Conservation (phyloP, 768 basidiomycete species). For the Nevesoporus exiguus region DNA sequence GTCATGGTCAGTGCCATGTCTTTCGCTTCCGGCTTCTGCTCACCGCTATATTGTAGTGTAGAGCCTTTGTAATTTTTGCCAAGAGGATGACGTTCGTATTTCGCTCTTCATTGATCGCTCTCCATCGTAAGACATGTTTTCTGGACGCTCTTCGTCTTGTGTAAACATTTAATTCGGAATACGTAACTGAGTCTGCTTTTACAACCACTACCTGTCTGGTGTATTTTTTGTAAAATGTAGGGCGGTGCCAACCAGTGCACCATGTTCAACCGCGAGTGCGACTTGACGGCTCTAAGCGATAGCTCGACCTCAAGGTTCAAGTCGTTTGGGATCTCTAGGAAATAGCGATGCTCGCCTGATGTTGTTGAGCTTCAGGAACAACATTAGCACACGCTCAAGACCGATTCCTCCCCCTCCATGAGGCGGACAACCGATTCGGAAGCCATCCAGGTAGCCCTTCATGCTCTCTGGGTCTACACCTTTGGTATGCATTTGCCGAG, state of each 20-base stretch:
- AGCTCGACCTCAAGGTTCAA: conserved; percentile 63
- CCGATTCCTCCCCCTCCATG: conserved; percentile 98
- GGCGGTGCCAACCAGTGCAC: conserved; percentile 6
- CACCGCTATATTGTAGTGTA: conserved; percentile 13
- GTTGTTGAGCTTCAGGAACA: conserved; percentile 96
- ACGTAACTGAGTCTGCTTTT: conserved; percentile 16
- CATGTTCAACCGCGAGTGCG: not conserved
- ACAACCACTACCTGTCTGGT: conserved; percentile 9
- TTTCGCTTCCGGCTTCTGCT: not conserved
- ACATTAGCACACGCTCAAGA: conserved; percentile 92
- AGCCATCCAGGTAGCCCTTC: conserved; percentile 91
- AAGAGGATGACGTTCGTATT: conserved; percentile 19
- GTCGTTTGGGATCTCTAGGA: conserved; percentile 94
- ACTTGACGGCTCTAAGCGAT: not conserved
- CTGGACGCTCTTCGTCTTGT: conserved; percentile 20
- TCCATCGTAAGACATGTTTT: conserved; percentile 17
- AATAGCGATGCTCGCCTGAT: conserved; percentile 90
- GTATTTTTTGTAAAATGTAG: conserved; percentile 21
- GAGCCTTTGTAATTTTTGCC: conserved; percentile 20
- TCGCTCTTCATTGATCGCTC: conserved; percentile 24
- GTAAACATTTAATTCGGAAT: conserved; percentile 28
- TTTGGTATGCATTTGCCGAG: conserved; percentile 79
- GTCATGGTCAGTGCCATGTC: conserved; percentile 15
- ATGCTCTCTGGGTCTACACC: conserved; percentile 90
- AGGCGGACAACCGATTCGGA: conserved; percentile 91